phyloP scores from a whole-genome alignment of 139 green algal genomes.

The Closterium sp. region DNA sequence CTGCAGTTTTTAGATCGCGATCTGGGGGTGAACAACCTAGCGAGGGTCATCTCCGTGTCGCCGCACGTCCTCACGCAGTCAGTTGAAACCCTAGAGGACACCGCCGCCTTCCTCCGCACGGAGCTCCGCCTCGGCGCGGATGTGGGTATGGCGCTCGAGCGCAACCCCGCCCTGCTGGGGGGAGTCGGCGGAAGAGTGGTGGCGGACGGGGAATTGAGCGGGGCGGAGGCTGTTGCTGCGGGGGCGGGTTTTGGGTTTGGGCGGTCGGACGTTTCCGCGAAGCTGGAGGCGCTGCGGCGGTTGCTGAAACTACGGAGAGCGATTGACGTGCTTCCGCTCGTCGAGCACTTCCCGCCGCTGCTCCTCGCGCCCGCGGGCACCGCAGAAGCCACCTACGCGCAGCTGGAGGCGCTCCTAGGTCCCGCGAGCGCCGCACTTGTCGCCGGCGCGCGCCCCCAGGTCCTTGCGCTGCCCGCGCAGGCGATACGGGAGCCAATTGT shows the following conservation, averaged over 20 bases:
- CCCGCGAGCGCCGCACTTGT: neutral
- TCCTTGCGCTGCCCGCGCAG: neutral
- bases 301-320: neutral
- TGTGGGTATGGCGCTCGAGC: neutral
- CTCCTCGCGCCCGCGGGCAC: neutral
- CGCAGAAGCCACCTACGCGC: neutral
- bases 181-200: neutral
- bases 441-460: neutral
- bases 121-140: neutral
- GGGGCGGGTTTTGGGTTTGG: neutral
- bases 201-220: neutral
- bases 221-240: neutral
- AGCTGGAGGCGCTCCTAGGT: neutral
- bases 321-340: neutral
- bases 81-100: neutral
- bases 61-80: neutral
- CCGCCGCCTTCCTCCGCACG: neutral
- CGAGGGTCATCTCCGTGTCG: neutral
- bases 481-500: neutral
- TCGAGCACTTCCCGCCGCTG: constrained; percentile 3
- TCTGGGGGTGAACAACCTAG: neutral
- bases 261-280: neutral
- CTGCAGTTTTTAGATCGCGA: neutral
- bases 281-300: neutral
- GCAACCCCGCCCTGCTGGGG: constrained; percentile 8